Evolutionary conservation across 257 asterid genomes (phyloP), one percentile per base, ranked within the genome.

Genomic region (Lavandula angustifolia): DNA sequence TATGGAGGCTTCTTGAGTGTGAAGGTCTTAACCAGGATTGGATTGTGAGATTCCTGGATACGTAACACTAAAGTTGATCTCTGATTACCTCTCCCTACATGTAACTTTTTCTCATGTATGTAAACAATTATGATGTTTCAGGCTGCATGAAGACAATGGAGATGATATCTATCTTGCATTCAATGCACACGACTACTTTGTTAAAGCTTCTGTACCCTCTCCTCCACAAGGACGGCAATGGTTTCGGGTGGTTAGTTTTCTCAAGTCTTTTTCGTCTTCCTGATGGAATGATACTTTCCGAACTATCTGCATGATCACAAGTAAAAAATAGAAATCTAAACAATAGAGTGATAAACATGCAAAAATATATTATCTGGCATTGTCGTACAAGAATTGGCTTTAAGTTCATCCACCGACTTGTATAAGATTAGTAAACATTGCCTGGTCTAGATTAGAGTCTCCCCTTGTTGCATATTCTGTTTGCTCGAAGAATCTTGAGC

Each of bases 181-280:
- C 84, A 92, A 92, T 52, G 92, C 96, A 31, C 96, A 87, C 67
- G 87, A 87, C 77, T 85, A 78, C 75, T 77, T 60, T 50, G 78
- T 92, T 57, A 69, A 77, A 71, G 80, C 79, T 65, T 64, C 49
- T 51, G 69, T 92, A 69, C 98, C 98, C 9, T 76, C 87, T 22
- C 96, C 95, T 7, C 95, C 98, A 67, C 62, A 37, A 57, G 62
- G 54, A 61, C 79, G 78, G 72, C 72, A 17, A 35, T 92, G 98
- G 98, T 78, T 74, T 74, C 87, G 96, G 60, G 91, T 92, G 95
- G 98, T 92, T 65, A 84, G 98, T 73, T 70, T 69, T 40, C 54
- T 13, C 29, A 35, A 51, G 14, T 64, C 75, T 47, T 56, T 55
- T 7, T 18, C 14, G 22, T 47, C 38, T 11, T 59, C 47, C 55